These are phyloP conservation scores for Cystobasidium tubakii DNA, from an alignment of 768 basidiomycete species.

Conservation along the genomic window DNA sequence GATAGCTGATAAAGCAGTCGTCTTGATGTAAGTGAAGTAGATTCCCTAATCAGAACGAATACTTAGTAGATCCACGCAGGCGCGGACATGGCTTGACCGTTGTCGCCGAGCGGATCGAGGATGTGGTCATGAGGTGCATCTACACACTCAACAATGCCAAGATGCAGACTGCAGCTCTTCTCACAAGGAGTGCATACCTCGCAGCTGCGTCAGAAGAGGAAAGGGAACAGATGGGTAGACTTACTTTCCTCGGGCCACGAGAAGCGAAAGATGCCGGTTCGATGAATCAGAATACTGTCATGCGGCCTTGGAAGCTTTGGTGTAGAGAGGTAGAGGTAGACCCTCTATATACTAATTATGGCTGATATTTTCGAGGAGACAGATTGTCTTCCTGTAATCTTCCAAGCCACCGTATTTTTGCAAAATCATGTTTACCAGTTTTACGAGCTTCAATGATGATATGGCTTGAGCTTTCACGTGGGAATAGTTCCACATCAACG, in stretches of 20 bases:
- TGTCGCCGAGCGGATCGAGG: not conserved
- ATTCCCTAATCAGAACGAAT: not conserved
- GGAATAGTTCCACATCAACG: too few relatives aligned
- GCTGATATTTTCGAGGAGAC: not conserved
- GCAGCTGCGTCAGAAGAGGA: not conserved
- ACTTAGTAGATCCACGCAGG: not conserved
- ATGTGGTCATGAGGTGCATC: not conserved
- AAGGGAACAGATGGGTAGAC: not conserved
- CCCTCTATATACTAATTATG: not conserved
- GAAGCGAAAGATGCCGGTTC: not conserved
- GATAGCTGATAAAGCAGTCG: not conserved
- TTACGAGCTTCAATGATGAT: too few relatives aligned
- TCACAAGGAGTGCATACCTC: not conserved
- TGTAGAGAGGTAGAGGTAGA: conserved; percentile 1
- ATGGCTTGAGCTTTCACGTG: too few relatives aligned
- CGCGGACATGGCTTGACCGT: not conserved
- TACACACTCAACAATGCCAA: conserved; percentile 9
- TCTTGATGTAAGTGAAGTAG: not conserved
- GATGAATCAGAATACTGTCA: conserved; percentile 5
- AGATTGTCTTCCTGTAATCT: too few relatives aligned
- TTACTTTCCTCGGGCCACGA: not conserved
- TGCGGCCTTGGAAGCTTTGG: conserved; percentile 24
- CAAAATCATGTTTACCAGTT: too few relatives aligned
- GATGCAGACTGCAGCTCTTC: not conserved
- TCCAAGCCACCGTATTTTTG: too few relatives aligned